A percentile compares a stretch with the other conserved stretches of the same genome.
These are phyloP conservation scores for Citropsis articulata DNA, from an alignment of 345 rosid species.

Conservation along the genomic window DNA sequence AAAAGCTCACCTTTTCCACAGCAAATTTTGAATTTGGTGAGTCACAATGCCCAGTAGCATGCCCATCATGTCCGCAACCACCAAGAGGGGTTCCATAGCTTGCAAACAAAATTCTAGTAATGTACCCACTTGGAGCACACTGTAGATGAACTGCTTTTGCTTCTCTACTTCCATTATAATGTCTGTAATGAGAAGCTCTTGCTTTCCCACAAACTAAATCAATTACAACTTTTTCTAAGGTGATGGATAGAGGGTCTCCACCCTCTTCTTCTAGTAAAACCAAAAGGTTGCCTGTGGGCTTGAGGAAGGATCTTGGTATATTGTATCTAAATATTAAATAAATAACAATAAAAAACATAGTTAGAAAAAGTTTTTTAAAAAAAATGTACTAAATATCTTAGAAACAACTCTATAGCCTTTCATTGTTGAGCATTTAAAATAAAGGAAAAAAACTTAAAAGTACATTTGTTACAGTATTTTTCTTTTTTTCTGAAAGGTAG, in stretches of 20 bases:
- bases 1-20: slow-evolving; percentile 12
- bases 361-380: not conserved
- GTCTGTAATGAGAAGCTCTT: not conserved
- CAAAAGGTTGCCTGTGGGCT: not conserved
- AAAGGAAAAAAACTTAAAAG: too few species aligned
- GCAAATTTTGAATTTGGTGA: not conserved
- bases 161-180: not conserved
- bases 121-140: not conserved
- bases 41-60: not conserved
- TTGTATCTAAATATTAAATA: slow-evolving; percentile 1
- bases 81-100: slow-evolving; percentile 16
- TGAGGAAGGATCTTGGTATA: slow-evolving; percentile 14
- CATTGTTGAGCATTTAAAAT: too few species aligned
- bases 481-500: too few species aligned
- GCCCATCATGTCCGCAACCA: not conserved
- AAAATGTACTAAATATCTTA: not conserved
- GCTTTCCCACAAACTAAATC: not conserved
- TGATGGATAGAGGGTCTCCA: not conserved
- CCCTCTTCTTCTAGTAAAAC: slow-evolving; percentile 16
- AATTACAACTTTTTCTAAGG: not conserved
- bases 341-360: not conserved
- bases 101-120: not conserved
- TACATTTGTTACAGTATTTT: too few species aligned
- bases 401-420: not conserved
- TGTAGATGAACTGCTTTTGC: not conserved